These are phyloP conservation scores for Ogataea nakhonphanomensis DNA, from an alignment of 805 yeast genomes.

Conservation along the genomic window DNA sequence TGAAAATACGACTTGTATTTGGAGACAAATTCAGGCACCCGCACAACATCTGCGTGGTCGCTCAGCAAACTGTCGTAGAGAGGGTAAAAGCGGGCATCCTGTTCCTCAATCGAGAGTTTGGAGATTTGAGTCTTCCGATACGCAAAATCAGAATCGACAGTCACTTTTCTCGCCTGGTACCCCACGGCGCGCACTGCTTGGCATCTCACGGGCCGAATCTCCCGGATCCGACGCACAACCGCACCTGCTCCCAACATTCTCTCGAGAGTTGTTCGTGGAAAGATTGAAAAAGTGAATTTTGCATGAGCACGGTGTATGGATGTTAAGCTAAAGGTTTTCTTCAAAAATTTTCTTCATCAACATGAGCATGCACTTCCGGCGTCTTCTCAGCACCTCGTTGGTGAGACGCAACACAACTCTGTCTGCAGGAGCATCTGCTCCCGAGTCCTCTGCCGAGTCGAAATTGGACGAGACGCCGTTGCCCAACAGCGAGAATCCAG, in stretches of 20 bases:
- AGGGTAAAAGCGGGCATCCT: conserved; percentile 29
- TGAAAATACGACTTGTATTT: conserved; percentile 28
- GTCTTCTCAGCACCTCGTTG: conserved; percentile 3
- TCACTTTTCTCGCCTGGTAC: conserved; percentile 10
- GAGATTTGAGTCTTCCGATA: conserved; percentile 26
- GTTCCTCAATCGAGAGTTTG: conserved; percentile 11
- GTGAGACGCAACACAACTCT: conserved; percentile 5
- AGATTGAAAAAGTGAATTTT: neutral
- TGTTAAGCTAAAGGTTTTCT: neutral
- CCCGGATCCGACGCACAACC: too few relatives aligned
- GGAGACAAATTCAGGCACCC: conserved; percentile 40
- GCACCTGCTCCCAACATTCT: too few relatives aligned
- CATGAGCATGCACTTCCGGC: conserved; percentile 9
- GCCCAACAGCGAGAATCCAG: neutral
- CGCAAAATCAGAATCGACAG: conserved; percentile 34
- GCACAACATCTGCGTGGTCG: conserved; percentile 12
- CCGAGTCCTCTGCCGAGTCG: too few relatives aligned
- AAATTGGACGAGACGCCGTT: too few relatives aligned
- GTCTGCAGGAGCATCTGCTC: too few relatives aligned
- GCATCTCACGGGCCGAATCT: too few relatives aligned
- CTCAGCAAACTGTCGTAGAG: conserved; percentile 10
- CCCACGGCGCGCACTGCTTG: neutral
- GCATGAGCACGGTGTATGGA: conserved; percentile 3
- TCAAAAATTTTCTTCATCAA: conserved; percentile 11
- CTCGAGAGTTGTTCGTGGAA: neutral